A percentile compares a stretch with the other conserved stretches of the same genome.
Evolutionary conservation across 106 monocot species (phyloP).

Genomic region (Vanilla planifolia): DNA sequence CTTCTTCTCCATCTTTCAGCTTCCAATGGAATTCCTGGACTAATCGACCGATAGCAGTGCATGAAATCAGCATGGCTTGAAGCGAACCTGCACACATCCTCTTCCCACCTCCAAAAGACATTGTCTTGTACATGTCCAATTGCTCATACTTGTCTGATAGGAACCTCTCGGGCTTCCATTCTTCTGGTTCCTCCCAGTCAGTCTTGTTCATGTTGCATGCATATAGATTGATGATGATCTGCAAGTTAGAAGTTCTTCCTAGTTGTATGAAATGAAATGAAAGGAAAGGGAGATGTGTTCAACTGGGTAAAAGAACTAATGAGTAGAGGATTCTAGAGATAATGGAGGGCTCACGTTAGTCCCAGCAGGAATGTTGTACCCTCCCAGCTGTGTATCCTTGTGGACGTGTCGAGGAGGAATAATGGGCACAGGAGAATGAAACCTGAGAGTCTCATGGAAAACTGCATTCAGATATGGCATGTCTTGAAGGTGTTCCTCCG

Average conservation of each 20-base stretch:
- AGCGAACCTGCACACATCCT: conserved; percentile 69
- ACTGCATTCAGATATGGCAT: conserved; percentile 58
- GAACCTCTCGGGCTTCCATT: conserved; percentile 86
- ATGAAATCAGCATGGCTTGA: conserved; percentile 71
- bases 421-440: conserved; percentile 65
- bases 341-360: conserved; percentile 70
- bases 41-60: conserved; percentile 46
- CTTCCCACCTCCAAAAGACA: conserved; percentile 86
- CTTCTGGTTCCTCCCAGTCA: conserved; percentile 61
- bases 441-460: conserved; percentile 87
- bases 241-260: not conserved
- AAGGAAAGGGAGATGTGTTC: no score
- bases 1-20: conserved; percentile 72
- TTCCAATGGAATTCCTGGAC: conserved; percentile 77
- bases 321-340: not conserved
- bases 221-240: conserved; percentile 80
- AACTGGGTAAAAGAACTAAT: not conserved
- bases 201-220: conserved; percentile 82
- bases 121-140: conserved; percentile 66
- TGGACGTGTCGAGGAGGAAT: conserved; percentile 71
- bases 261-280: no score
- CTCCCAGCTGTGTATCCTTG: conserved; percentile 66
- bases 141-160: conserved; percentile 27
- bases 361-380: conserved; percentile 66
- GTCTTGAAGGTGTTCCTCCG: conserved; percentile 66